These are phyloP conservation scores for Rhizopus sp. DNA, from an alignment of 371 early-diverging fungal species.

Conservation along the genomic window DNA sequence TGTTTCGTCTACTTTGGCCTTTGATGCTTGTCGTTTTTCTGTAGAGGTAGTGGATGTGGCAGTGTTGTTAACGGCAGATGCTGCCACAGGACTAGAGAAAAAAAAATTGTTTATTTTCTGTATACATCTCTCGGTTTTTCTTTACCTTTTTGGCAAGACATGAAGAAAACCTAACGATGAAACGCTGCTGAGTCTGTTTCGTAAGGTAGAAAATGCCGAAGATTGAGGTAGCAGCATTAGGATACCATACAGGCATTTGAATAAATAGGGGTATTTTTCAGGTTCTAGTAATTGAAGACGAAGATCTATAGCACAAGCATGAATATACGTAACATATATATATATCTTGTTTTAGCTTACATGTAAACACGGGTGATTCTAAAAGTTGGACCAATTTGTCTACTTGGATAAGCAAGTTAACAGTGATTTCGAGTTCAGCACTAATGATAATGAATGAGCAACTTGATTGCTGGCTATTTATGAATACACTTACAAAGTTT, in stretches of 20 bases:
- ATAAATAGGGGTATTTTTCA: conserved; percentile 77
- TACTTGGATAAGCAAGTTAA: conserved; percentile 84
- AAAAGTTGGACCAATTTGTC: conserved; percentile 93
- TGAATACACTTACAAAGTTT: conserved; percentile 64
- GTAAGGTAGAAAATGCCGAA: conserved; percentile 87
- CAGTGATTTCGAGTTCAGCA: conserved; percentile 91
- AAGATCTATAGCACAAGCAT: conserved; percentile 48
- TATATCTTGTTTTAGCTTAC: conserved; percentile 29
- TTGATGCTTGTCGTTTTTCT: conserved; percentile 19
- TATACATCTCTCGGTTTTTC: background rate
- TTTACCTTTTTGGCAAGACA: conserved; percentile 57
- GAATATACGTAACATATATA: background rate
- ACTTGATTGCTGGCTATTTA: background rate
- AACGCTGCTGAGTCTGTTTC: conserved; percentile 83
- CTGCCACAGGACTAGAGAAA: conserved; percentile 6
- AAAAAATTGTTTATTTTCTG: background rate
- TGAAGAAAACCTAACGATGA: conserved; percentile 64
- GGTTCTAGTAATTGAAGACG: conserved; percentile 91
- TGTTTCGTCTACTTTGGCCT: conserved; percentile 21
- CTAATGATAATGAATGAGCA: conserved; percentile 20
- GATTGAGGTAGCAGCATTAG: conserved; percentile 93
- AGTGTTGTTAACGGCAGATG: conserved; percentile 5
- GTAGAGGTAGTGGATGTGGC: conserved; percentile 6
- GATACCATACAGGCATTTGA: conserved; percentile 88
- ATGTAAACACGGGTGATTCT: conserved; percentile 96